Conservation (phyloP, 192 early-diverging fungal genomes). For the Gamsiella multidivaricata region DNA sequence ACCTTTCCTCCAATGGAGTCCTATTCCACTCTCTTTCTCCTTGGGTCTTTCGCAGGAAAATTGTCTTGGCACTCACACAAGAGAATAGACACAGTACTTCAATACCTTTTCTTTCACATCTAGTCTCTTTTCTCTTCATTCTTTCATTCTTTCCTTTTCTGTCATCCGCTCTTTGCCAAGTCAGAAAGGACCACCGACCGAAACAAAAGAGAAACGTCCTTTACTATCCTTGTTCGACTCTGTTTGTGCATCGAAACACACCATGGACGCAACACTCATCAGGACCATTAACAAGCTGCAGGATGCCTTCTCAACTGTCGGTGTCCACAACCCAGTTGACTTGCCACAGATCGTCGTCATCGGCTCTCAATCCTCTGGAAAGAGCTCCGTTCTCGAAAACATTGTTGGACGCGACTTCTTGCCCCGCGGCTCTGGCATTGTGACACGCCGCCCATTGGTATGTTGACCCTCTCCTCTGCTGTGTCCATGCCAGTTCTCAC, state of each 20-base stretch:
- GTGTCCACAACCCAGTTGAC: slow-evolving; percentile 90
- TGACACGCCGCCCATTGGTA: slow-evolving; percentile 95
- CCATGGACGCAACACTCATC: slow-evolving; percentile 66
- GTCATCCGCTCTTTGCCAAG: background rate
- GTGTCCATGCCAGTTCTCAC: background rate
- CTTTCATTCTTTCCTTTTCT: background rate
- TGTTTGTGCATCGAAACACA: background rate
- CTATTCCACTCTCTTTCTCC: background rate
- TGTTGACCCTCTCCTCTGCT: background rate
- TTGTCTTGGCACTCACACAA: background rate
- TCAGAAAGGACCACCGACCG: too few species aligned
- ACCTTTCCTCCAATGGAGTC: too few species aligned
- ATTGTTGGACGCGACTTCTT: slow-evolving; percentile 99
- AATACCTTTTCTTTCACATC: background rate
- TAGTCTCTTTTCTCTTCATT: background rate
- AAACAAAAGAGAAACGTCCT: too few species aligned
- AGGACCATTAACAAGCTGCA: slow-evolving; percentile 85
- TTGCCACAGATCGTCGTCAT: slow-evolving; percentile 90
- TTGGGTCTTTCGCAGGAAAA: background rate
- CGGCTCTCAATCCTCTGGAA: slow-evolving; percentile 90
- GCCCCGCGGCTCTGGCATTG: slow-evolving; percentile 96
- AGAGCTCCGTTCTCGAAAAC: slow-evolving; percentile 98
- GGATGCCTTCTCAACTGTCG: slow-evolving; percentile 90
- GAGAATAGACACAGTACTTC: background rate
- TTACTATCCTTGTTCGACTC: background rate